Evolutionary conservation across 2,329 filamentous ascomycete genomes (phyloP).

Genomic region (Hypoxylon sp.): DNA sequence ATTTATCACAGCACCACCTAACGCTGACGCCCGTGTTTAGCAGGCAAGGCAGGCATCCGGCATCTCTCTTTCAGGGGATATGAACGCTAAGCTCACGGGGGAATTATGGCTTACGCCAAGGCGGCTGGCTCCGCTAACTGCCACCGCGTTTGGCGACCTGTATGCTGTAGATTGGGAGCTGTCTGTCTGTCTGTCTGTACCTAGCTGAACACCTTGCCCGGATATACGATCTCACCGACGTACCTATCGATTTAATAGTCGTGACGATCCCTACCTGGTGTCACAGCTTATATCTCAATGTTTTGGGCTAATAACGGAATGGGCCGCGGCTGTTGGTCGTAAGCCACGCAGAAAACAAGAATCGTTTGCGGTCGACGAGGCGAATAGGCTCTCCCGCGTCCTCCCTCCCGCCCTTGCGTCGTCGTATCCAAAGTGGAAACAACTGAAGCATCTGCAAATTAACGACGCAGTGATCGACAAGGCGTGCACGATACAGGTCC

Average conservation of each 20-base stretch:
- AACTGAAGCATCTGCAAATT: slow-evolving; percentile 8
- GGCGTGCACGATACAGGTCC: neutral
- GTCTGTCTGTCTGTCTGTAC: too few relatives aligned
- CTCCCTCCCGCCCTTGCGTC: slow-evolving; percentile 5
- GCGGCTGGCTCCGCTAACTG: slow-evolving; percentile 22
- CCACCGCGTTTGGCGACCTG: too few relatives aligned
- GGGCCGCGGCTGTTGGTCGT: too few relatives aligned
- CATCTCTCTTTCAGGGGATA: neutral
- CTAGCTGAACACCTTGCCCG: neutral
- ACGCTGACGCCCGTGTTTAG: too few relatives aligned
- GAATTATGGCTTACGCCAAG: slow-evolving; percentile 17
- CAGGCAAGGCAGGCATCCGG: too few relatives aligned
- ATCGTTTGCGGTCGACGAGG: too few relatives aligned
- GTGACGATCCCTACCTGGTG: neutral
- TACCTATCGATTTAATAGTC: neutral
- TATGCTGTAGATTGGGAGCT: too few relatives aligned
- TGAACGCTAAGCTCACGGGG: neutral
- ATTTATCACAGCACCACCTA: too few relatives aligned
- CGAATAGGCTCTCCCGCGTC: neutral
- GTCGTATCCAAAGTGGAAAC: slow-evolving; percentile 12
- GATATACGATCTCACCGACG: neutral
- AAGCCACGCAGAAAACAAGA: too few relatives aligned
- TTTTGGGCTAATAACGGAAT: neutral
- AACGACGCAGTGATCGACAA: slow-evolving; percentile 29
- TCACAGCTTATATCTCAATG: neutral